Conservation (phyloP, 495 filamentous ascomycete species). For the Penicillium roqueforti region DNA sequence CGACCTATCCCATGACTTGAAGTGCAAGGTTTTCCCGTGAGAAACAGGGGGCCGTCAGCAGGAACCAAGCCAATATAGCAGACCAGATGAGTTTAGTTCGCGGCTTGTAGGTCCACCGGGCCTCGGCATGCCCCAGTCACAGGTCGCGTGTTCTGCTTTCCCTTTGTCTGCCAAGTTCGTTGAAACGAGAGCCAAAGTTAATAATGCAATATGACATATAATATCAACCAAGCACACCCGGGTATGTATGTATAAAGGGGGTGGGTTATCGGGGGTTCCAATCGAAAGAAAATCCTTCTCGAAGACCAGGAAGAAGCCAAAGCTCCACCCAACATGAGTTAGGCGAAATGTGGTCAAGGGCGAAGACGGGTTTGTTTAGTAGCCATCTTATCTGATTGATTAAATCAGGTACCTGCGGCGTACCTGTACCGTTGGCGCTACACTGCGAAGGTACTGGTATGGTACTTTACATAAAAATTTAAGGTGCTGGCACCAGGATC, state of each 20-base stretch:
- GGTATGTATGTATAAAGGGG: too few species aligned
- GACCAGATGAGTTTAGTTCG: slow-evolving; percentile 10
- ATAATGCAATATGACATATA: not conserved
- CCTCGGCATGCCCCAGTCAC: slow-evolving; percentile 18
- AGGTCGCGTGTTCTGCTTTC: slow-evolving; percentile 21
- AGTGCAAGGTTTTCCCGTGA: not conserved
- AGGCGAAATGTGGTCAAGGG: slow-evolving; percentile 6
- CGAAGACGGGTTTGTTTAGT: not conserved
- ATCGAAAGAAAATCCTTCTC: slow-evolving; percentile 8
- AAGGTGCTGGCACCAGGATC: not conserved
- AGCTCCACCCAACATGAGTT: slow-evolving; percentile 9
- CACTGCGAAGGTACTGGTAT: not conserved
- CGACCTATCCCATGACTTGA: not conserved
- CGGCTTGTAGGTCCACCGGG: slow-evolving; percentile 16
- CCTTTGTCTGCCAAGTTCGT: not conserved
- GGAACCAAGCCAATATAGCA: not conserved
- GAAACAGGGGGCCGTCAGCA: not conserved
- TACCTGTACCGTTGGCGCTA: not conserved
- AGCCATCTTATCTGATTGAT: slow-evolving; percentile 30
- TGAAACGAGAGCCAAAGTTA: not conserved
- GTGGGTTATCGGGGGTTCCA: too few species aligned
- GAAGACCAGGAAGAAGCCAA: not conserved
- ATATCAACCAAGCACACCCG: not conserved
- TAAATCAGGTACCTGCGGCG: slow-evolving; percentile 6
- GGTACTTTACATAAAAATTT: not conserved